These are phyloP conservation scores for Hibiscus trionum DNA, from an alignment of 345 rosid species.

Conservation along the genomic window DNA sequence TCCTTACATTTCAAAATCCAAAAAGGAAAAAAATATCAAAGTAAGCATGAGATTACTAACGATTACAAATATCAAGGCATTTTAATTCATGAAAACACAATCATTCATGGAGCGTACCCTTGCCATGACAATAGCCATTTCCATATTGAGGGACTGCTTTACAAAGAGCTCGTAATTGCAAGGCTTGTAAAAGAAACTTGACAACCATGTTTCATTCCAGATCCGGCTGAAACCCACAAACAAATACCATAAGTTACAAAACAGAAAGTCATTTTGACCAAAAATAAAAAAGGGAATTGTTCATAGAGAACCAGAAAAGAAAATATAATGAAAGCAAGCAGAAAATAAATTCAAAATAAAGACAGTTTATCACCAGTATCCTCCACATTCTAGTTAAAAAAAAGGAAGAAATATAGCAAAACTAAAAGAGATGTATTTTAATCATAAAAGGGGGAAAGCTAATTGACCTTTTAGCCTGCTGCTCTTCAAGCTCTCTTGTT, in stretches of 20 bases:
- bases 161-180: conserved; percentile 96
- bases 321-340: background rate
- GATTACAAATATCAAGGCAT: conserved; percentile 16
- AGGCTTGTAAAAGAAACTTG: conserved; percentile 93
- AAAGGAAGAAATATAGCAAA: background rate
- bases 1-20: conserved; percentile 41
- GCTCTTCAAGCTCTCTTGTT: conserved; percentile 82
- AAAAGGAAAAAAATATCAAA: conserved; percentile 6
- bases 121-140: conserved; percentile 99
- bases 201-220: conserved; percentile 97
- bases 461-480: conserved; percentile 77
- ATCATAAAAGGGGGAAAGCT: background rate
- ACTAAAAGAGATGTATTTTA: too few species aligned
- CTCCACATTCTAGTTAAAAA: background rate
- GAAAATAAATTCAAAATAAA: background rate
- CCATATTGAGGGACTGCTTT: conserved; percentile 98
- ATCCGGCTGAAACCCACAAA: conserved; percentile 52
- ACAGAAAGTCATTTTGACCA: background rate
- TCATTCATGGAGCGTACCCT: conserved; percentile 49
- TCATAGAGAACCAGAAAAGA: background rate
- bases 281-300: background rate
- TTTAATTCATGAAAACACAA: background rate
- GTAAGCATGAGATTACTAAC: background rate
- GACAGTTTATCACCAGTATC: conserved; percentile 1
- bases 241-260: background rate